Percentiles rank a stretch among this genome's conserved stretches.
Evolutionary conservation across 371 early-diverging fungal species (phyloP).

Genomic region (Apophysomyces elegans): DNA sequence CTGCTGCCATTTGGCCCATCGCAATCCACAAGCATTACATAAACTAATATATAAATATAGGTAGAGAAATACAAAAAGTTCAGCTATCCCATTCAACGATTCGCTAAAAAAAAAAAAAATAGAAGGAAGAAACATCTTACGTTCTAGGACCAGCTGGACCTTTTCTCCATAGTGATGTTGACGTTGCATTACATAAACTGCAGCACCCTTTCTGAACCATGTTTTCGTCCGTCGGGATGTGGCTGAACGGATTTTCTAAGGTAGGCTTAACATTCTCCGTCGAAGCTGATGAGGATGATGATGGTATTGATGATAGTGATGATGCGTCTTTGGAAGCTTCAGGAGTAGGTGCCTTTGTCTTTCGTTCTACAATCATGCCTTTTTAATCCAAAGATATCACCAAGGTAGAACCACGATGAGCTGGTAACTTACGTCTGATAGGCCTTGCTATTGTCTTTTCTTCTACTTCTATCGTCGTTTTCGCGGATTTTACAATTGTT

Average conservation of each 20-base stretch:
- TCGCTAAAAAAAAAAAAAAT: neutral
- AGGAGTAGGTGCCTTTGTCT: neutral
- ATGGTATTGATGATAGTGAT: neutral
- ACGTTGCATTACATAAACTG: conserved; percentile 17
- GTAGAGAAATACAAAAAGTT: neutral
- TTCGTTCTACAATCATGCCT: neutral
- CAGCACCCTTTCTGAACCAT: neutral
- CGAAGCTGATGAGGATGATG: neutral
- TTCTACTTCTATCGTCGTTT: neutral
- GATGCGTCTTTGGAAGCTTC: neutral
- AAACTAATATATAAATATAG: conserved; percentile 20
- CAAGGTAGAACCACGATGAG: neutral
- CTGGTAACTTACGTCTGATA: neutral
- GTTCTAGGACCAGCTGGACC: conserved; percentile 41
- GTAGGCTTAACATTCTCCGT: neutral
- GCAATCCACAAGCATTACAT: conserved; percentile 52
- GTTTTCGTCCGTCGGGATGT: conserved; percentile 1
- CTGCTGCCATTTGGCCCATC: conserved; percentile 23
- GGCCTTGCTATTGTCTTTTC: neutral
- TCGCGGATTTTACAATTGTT: neutral
- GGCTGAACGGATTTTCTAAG: conserved; percentile 1
- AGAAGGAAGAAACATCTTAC: conserved; percentile 21
- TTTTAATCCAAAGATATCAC: neutral
- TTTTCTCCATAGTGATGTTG: conserved; percentile 40
- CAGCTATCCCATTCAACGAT: too few species aligned